Evolutionary conservation across 805 yeast genomes (phyloP).

Genomic region (Hemisphaericaspora nanyangensis): DNA sequence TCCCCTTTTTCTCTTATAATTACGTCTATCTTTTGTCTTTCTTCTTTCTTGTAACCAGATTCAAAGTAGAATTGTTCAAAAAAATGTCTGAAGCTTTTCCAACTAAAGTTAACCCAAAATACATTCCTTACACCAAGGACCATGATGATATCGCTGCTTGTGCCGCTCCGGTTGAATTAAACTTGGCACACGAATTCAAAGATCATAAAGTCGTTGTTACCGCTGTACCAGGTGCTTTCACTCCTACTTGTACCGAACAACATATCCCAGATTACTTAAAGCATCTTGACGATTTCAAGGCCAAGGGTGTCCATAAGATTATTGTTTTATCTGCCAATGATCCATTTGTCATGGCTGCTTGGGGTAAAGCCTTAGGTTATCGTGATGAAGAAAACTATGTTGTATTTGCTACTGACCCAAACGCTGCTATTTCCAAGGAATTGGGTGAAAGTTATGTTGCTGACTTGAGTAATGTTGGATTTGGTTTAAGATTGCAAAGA

Average conservation of each 20-base stretch:
- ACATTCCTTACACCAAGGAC: conserved; percentile 39
- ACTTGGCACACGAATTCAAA: conserved; percentile 28
- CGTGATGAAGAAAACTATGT: conserved; percentile 30
- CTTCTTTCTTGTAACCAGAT: not conserved
- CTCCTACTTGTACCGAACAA: conserved; percentile 50
- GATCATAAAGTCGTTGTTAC: conserved; percentile 64
- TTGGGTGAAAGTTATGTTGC: conserved; percentile 50
- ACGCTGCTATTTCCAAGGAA: conserved; percentile 27
- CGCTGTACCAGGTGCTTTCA: conserved; percentile 83
- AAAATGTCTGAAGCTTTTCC: conserved; percentile 28
- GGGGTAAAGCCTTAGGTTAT: conserved; percentile 46
- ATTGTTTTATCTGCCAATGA: conserved; percentile 40
- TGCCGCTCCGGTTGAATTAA: conserved; percentile 33
- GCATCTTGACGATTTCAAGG: conserved; percentile 44
- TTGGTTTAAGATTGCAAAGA: conserved; percentile 45
- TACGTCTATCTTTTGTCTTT: not conserved
- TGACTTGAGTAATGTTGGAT: conserved; percentile 43
- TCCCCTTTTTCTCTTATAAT: not conserved
- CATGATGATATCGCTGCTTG: conserved; percentile 36
- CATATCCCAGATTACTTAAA: conserved; percentile 37
- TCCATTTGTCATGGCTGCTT: conserved; percentile 40
- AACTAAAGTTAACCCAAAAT: conserved; percentile 30
- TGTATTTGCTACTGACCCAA: conserved; percentile 38
- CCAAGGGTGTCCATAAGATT: conserved; percentile 29
- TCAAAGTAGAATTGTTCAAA: too few species aligned